Evolutionary conservation across 805 yeast species (phyloP).

Genomic region (Candida morakotiae): DNA sequence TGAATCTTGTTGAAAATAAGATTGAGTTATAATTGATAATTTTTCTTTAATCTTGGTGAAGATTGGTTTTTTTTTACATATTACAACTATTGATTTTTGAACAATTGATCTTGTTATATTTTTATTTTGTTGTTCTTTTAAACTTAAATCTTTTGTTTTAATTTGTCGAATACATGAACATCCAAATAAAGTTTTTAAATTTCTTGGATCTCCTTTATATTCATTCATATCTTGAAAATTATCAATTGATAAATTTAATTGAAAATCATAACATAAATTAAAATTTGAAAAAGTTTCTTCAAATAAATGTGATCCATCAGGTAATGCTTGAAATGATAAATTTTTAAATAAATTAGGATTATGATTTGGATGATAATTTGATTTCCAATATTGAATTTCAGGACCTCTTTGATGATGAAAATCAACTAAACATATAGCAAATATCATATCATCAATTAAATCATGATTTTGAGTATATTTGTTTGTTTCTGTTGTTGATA

Average conservation of each 20-base stretch:
- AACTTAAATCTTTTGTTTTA: constrained; percentile 52
- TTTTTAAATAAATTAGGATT: constrained; percentile 64
- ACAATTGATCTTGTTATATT: constrained; percentile 83
- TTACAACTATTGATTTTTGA: constrained; percentile 85
- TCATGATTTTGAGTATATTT: constrained; percentile 1
- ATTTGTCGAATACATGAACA: constrained; percentile 91
- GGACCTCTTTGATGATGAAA: constrained; percentile 93
- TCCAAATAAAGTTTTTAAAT: constrained; percentile 75
- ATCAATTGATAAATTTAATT: constrained; percentile 42
- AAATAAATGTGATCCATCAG: constrained; percentile 92
- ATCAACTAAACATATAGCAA: constrained; percentile 86
- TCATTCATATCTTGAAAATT: constrained; percentile 30
- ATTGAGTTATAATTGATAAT: constrained; percentile 80
- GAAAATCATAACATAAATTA: constrained; percentile 70
- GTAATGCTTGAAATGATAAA: constrained; percentile 90
- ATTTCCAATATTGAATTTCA: constrained; percentile 83
- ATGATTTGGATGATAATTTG: constrained; percentile 40
- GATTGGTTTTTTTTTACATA: constrained; percentile 75
- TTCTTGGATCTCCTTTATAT: constrained; percentile 36
- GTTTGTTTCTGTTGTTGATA: not conserved
- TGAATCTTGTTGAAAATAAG: constrained; percentile 77
- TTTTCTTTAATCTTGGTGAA: constrained; percentile 88
- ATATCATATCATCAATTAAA: constrained; percentile 49
- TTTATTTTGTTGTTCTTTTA: constrained; percentile 43
- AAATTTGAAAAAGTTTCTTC: constrained; percentile 93